Evolutionary conservation across 148 eudicot genomes (phyloP), one percentile per base, ranked within the genome.

Genomic region (Silene latifolia): DNA sequence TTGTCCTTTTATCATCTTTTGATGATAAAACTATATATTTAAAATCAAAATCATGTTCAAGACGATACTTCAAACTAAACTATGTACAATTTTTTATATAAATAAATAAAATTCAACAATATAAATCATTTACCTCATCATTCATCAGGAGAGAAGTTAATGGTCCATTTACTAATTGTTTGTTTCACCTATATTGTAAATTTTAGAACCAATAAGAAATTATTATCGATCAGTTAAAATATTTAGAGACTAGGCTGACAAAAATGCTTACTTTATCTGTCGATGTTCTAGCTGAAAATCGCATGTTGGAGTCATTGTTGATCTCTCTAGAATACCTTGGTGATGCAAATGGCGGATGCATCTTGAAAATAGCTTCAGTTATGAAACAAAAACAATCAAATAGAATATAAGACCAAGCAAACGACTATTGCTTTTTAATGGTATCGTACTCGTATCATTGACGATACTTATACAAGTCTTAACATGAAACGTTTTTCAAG

Each of bases 1-100:
- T 66, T 35, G 70, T 35, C 51, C 51, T 66, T 27, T 35, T 4
- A 66, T n/a, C 21, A 66, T 39, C 13, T 66, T 66, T 66, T 66
- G 70, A 66, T 35, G 44, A 32, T 64, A 66, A 35, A 17, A 39
- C 70, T 39, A 66, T 13, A 7, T 39, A 18, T 66, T 17, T 18
- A 66, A 12, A 7, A 7, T 18, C 17, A 35, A 8, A 66, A 39
- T 42, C 11, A 63, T 27, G 24, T 25, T 25, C 13, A 20, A 23
- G 39, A 35, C 39, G 39, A 35, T 35, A 5, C 1, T 54, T 15
- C 67, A 63, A 12, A 20, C 0, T 19, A 2, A 19, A 60, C 12
- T n/a, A 20, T 21, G 29, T 20, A 60, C 21, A 59, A 3, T 0
- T 46, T 46, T 63, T 14, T 25, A 14, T 0, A 25, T 2, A 63